These are phyloP conservation scores for Chondrostereum purpureum DNA, from an alignment of 1,284 basidiomycete genomes.

Conservation along the genomic window DNA sequence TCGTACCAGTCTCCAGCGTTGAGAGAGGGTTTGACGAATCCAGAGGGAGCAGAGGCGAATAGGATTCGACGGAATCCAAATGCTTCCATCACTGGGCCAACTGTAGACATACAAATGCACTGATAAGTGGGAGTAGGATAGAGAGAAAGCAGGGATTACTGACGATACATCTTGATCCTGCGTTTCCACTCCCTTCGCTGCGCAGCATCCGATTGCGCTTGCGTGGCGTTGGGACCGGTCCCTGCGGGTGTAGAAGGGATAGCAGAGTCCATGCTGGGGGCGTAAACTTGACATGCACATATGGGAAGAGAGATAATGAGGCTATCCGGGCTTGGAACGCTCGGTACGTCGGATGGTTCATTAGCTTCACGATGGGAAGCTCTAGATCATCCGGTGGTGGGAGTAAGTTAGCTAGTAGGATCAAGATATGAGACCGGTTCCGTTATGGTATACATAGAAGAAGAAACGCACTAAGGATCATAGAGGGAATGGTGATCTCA, in stretches of 20 bases:
- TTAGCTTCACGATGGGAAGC: conserved; percentile 68
- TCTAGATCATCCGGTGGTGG: conserved; percentile 76
- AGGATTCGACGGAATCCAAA: conserved; percentile 57
- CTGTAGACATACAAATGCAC: conserved; percentile 31
- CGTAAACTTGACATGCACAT: conserved; percentile 70
- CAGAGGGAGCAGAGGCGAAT: conserved; percentile 50
- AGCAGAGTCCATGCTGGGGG: conserved; percentile 69
- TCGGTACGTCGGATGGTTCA: conserved; percentile 68
- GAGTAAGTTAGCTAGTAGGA: conserved; percentile 64
- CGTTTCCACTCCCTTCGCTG: conserved; percentile 72
- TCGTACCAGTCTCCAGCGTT: conserved; percentile 73
- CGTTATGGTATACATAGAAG: conserved; percentile 6
- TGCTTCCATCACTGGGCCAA: conserved; percentile 69
- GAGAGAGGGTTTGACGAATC: conserved; percentile 35
- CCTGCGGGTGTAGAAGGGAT: conserved; percentile 49
- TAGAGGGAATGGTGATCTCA: conserved; percentile 40
- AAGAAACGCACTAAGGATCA: conserved; percentile 65
- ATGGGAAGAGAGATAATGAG: conserved; percentile 70
- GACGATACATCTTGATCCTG: conserved; percentile 84
- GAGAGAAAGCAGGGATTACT: conserved; percentile 30
- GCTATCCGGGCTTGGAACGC: conserved; percentile 72
- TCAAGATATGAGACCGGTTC: conserved; percentile 12
- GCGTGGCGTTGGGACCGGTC: conserved; percentile 18
- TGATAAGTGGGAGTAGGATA: too few species aligned
- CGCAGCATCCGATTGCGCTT: conserved; percentile 37